These are phyloP conservation scores for Arctium lappa DNA, from an alignment of 129 eudicot species.

Conservation along the genomic window DNA sequence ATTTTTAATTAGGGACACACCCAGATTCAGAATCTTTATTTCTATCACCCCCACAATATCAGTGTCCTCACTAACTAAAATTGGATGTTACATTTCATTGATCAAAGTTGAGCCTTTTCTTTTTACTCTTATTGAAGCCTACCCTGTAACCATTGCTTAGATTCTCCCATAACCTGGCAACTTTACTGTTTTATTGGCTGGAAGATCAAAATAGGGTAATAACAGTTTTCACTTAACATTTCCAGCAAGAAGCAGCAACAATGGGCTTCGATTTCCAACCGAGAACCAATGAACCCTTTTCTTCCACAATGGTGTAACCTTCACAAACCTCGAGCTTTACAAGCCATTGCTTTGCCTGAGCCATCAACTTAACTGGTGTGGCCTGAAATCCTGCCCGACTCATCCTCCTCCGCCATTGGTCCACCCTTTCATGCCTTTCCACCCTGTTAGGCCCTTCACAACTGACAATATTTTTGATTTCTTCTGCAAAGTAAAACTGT, in stretches of 20 bases:
- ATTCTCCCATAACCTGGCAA: slow-evolving; percentile 17
- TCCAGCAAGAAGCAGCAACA: slow-evolving; percentile 62
- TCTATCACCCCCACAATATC: not conserved
- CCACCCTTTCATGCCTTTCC: slow-evolving; percentile 56
- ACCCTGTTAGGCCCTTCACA: slow-evolving; percentile 50
- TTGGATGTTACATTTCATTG: not conserved
- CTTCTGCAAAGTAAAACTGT: slow-evolving; percentile 53
- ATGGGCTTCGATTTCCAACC: slow-evolving; percentile 60
- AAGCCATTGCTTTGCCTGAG: slow-evolving; percentile 43
- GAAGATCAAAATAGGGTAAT: slow-evolving; percentile 1
- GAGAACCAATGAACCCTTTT: slow-evolving; percentile 54
- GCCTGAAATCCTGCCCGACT: slow-evolving; percentile 61
- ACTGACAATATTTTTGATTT: slow-evolving; percentile 52
- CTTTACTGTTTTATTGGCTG: slow-evolving; percentile 23
- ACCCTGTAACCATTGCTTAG: not conserved
- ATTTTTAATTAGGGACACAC: not conserved
- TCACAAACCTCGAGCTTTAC: slow-evolving; percentile 32
- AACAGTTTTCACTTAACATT: slow-evolving; percentile 19
- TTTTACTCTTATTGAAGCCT: slow-evolving; percentile 21
- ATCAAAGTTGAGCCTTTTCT: not conserved
- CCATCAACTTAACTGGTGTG: slow-evolving; percentile 30
- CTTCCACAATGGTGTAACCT: slow-evolving; percentile 46
- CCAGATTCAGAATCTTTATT: slow-evolving; percentile 6
- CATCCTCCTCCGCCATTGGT: slow-evolving; percentile 61
- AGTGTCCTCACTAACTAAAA: slow-evolving; percentile 10